Conservation (phyloP, 371 early-diverging fungal genomes). For the Mortierella sp. region DNA sequence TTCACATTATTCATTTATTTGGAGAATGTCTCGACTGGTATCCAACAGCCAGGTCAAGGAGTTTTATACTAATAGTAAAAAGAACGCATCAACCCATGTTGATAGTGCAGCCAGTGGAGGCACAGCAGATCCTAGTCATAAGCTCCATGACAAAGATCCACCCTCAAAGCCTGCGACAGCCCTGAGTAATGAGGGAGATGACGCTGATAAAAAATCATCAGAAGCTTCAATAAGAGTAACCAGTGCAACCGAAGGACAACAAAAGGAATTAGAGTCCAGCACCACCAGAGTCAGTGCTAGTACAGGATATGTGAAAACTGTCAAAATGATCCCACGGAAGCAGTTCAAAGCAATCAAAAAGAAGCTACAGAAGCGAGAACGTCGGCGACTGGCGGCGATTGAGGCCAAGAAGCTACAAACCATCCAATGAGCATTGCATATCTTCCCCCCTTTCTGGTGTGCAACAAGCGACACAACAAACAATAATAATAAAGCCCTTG, state of each 20-base stretch:
- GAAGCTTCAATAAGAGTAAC: background rate
- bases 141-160: background rate
- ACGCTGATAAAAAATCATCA: background rate
- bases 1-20: background rate
- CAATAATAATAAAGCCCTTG: too few relatives aligned
- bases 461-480: background rate
- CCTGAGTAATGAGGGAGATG: background rate
- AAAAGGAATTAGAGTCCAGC: background rate
- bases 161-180: background rate
- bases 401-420: constrained; percentile 8
- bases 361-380: constrained; percentile 24
- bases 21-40: background rate
- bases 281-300: background rate
- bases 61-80: background rate
- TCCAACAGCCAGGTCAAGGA: constrained; percentile 8
- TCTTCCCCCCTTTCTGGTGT: background rate
- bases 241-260: background rate
- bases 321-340: constrained; percentile 14
- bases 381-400: constrained; percentile 11
- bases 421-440: background rate
- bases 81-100: background rate
- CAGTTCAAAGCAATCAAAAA: constrained; percentile 27
- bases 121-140: background rate
- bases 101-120: background rate
- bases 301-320: background rate